These are phyloP conservation scores for Astraeus odoratus DNA, from an alignment of 768 basidiomycete species.

Conservation along the genomic window DNA sequence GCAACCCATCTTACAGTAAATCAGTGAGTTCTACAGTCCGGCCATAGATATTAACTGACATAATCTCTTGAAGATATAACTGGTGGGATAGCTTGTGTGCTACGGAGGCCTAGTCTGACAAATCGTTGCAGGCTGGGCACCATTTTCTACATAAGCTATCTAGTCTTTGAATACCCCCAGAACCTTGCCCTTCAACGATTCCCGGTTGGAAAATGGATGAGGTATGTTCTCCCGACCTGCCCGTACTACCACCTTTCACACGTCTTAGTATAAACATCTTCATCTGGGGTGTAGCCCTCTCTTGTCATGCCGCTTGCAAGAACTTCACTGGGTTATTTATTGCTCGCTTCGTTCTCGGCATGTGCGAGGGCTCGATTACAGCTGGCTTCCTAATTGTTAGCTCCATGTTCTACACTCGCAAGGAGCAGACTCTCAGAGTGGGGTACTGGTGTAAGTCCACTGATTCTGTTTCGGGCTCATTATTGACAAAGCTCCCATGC, in stretches of 20 bases:
- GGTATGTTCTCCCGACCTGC: slow-evolving; percentile 31
- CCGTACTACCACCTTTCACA: not conserved
- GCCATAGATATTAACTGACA: not conserved
- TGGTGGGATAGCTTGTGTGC: slow-evolving; percentile 33
- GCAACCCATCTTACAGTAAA: slow-evolving; percentile 57
- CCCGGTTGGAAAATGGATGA: slow-evolving; percentile 79
- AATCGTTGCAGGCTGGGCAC: slow-evolving; percentile 54
- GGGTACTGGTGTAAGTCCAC: slow-evolving; percentile 67
- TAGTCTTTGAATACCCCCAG: slow-evolving; percentile 68
- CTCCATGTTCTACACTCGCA: slow-evolving; percentile 73
- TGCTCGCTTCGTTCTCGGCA: slow-evolving; percentile 58
- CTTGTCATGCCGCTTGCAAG: slow-evolving; percentile 62
- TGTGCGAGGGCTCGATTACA: slow-evolving; percentile 67
- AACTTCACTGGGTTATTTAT: slow-evolving; percentile 60
- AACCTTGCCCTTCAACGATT: slow-evolving; percentile 66
- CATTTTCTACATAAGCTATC: slow-evolving; percentile 66
- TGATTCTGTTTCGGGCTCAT: not conserved
- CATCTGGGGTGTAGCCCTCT: slow-evolving; percentile 57
- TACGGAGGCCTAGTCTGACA: not conserved
- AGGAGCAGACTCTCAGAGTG: slow-evolving; percentile 59
- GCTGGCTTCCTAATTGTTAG: slow-evolving; percentile 74
- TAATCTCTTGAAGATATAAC: slow-evolving; percentile 46
- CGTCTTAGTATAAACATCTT: slow-evolving; percentile 52
- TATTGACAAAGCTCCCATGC: not conserved
- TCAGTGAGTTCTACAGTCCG: slow-evolving; percentile 36